Conservation (phyloP, 2,329 filamentous ascomycete genomes). For the Coccinonectria pachysandricola region DNA sequence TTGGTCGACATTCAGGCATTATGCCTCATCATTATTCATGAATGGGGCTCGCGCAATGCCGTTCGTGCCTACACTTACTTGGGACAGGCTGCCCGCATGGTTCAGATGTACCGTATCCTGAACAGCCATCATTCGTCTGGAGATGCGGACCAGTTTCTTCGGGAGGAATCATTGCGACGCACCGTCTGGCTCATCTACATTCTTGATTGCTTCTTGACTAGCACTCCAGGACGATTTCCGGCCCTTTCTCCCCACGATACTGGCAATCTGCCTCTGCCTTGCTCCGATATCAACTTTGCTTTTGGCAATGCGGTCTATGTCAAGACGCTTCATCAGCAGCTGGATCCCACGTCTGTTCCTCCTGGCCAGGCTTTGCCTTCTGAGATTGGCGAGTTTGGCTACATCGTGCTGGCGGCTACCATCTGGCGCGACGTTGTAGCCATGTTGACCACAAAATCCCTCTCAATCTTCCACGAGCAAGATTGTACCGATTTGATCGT, state of each 20-base stretch:
- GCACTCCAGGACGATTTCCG: slow-evolving; percentile 49
- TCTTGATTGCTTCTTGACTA: slow-evolving; percentile 51
- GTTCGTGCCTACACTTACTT: slow-evolving; percentile 54
- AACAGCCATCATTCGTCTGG: slow-evolving; percentile 43
- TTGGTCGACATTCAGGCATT: slow-evolving; percentile 52
- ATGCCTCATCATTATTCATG: slow-evolving; percentile 51
- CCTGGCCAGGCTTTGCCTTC: slow-evolving; percentile 29
- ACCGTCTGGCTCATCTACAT: slow-evolving; percentile 55
- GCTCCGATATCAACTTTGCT: slow-evolving; percentile 52
- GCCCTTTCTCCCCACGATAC: slow-evolving; percentile 45
- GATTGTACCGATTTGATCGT: slow-evolving; percentile 40
- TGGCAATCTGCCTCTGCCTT: slow-evolving; percentile 45
- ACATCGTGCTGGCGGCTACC: slow-evolving; percentile 50
- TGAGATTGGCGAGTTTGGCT: slow-evolving; percentile 51
- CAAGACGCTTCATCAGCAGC: slow-evolving; percentile 40
- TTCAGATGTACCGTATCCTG: slow-evolving; percentile 53
- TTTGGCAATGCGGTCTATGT: slow-evolving; percentile 51
- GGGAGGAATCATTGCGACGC: slow-evolving; percentile 51
- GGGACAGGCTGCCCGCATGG: slow-evolving; percentile 52
- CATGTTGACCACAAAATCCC: slow-evolving; percentile 46
- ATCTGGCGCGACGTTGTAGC: slow-evolving; percentile 53
- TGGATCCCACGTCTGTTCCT: slow-evolving; percentile 24
- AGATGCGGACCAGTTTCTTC: slow-evolving; percentile 46
- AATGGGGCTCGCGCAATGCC: slow-evolving; percentile 52
- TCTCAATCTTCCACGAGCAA: slow-evolving; percentile 43